phyloP scores from a whole-genome alignment of 192 early-diverging fungal species.

The Thoreauomyces humboldtii region DNA sequence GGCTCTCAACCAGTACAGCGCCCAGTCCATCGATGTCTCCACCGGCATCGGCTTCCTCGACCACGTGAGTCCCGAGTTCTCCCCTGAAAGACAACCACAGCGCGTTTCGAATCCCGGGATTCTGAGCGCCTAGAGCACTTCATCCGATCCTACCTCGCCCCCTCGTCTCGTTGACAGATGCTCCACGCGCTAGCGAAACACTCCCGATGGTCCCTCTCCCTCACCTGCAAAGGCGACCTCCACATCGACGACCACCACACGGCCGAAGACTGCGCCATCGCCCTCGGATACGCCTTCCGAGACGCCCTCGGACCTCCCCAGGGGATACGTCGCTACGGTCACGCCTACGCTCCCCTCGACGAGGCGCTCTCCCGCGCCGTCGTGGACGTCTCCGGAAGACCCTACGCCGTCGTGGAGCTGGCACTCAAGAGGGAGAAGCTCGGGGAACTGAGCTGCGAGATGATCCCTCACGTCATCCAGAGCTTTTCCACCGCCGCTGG shows the following conservation, averaged over 20 bases:
- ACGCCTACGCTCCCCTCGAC: slow-evolving; percentile 93
- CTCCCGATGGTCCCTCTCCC: slow-evolving; percentile 80
- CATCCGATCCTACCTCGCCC: too few species aligned
- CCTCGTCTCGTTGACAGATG: too few species aligned
- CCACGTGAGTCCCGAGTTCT: slow-evolving; percentile 77
- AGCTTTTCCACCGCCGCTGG: slow-evolving; percentile 89
- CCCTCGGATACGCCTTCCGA: slow-evolving; percentile 91
- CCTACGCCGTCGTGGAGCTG: slow-evolving; percentile 77
- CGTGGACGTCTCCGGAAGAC: slow-evolving; percentile 96
- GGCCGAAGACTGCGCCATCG: slow-evolving; percentile 92
- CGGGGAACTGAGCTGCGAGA: slow-evolving; percentile 88
- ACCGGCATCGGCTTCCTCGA: slow-evolving; percentile 98
- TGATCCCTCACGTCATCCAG: slow-evolving; percentile 96
- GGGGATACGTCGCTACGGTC: slow-evolving; percentile 92
- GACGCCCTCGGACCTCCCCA: slow-evolving; percentile 86
- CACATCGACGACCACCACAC: slow-evolving; percentile 99
- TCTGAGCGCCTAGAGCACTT: too few species aligned
- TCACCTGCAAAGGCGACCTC: slow-evolving; percentile 88
- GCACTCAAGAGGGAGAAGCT: slow-evolving; percentile 90
- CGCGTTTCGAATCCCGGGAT: too few species aligned
- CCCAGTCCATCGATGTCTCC: slow-evolving; percentile 73
- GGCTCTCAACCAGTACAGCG: slow-evolving; percentile 49
- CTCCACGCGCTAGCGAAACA: slow-evolving; percentile 97
- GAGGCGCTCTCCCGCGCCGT: slow-evolving; percentile 94
- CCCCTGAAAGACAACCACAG: too few species aligned